A percentile compares a stretch with the other conserved stretches of the same genome.
Conservation (phyloP, 176 grass and related monocot species). For the Hyparrhenia diplandra region DNA sequence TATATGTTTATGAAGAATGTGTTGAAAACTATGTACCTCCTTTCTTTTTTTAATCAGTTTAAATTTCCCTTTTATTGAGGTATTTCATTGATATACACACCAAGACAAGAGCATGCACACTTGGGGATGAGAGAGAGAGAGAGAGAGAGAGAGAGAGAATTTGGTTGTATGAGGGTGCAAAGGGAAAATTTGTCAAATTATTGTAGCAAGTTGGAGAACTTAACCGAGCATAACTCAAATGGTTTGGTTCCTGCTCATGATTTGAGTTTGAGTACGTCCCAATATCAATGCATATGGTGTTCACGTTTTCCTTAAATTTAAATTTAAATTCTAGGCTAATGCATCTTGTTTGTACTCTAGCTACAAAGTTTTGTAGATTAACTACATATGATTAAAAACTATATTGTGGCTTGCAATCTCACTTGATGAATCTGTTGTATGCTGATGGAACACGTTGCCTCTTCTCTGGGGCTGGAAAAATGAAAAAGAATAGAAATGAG, state of each 20-base stretch:
- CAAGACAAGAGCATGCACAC: too few species aligned
- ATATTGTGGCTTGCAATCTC: slow-evolving; percentile 14
- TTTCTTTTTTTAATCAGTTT: not conserved
- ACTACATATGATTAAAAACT: not conserved
- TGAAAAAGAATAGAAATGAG: not conserved
- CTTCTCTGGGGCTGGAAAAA: slow-evolving; percentile 66
- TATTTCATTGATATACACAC: not conserved
- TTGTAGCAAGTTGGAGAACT: not conserved
- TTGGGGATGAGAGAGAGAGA: not conserved
- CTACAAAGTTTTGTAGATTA: not conserved
- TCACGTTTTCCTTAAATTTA: not conserved
- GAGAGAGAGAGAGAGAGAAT: not conserved
- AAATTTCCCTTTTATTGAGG: not conserved
- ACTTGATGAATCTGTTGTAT: slow-evolving; percentile 99
- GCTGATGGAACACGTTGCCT: slow-evolving; percentile 85
- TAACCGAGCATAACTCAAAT: not conserved
- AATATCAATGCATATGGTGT: not conserved
- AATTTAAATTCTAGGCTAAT: not conserved
- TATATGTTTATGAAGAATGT: not conserved
- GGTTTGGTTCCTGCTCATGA: not conserved
- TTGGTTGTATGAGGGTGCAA: not conserved
- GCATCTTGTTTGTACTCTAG: not conserved
- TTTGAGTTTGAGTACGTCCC: not conserved
- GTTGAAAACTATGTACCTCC: not conserved
- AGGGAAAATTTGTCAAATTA: not conserved